Base-by-base conservation (phyloP, 2,329 filamentous ascomycete genomes). In the Fusarium sp. region DNA sequence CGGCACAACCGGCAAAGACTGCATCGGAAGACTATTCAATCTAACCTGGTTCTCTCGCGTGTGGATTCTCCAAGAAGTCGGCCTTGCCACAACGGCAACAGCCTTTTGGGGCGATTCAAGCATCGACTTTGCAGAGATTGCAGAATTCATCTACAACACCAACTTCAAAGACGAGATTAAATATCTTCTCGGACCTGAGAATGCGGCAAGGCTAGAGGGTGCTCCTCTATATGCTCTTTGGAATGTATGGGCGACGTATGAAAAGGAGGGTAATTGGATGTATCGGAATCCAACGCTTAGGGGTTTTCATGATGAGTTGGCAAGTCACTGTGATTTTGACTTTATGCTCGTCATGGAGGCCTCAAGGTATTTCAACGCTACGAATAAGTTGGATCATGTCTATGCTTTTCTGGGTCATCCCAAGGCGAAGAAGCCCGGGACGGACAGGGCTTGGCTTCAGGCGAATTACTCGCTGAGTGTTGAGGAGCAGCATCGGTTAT, bases 301-400 rank as follows among this genome's bases (percentile, higher is more conserved):
- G 7, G 6, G 9, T 7, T 62, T 25, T 16, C 50, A 51, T 1
- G 50, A 57, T 8, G 8, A 57, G 0, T 27, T 64, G 5, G 51
- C 51, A 0, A 18, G 4, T 6, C 58, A 64, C 6, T 56, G 50
- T 20, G 54, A 14, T 7, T 36, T 64, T 2, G 62, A 64, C 40
- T 62, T 64, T 11, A 54, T 62, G 7, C 58, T 62, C n/a, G 62
- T 64, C 18, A 27, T 64, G 8, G 62, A 64, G 4, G 62, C 62
- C 1, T 62, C 62, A 1, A n/a, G 51, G 3, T 64, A 64, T 13
- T 64, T 64, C 9, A 64, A 62, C 23, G 62, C 62, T 5, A 64
- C 62, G 0, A 64, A 64, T 6, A 61, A 50, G 8, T 11, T 64
- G 1, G 62, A 64, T 14, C 58, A 64, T 8, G 51, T 64, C 0